phyloP scores from a whole-genome alignment of 1,139 yeast species.

The Candida neerlandica region DNA sequence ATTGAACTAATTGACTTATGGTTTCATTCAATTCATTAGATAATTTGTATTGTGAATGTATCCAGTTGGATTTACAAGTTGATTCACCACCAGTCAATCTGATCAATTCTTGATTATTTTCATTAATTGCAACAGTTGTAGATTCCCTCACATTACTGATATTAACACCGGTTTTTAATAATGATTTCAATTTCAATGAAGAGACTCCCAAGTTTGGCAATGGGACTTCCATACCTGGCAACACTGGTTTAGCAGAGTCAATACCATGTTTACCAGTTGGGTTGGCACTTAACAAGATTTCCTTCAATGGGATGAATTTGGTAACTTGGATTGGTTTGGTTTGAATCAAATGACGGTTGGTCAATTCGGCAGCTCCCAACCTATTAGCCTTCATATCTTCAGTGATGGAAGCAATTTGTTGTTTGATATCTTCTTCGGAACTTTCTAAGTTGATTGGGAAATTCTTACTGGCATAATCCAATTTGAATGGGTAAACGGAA shows the following conservation, averaged over 20 bases:
- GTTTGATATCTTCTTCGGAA: constrained; percentile 35
- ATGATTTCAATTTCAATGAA: constrained; percentile 61
- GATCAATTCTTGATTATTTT: constrained; percentile 51
- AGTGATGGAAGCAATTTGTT: constrained; percentile 44
- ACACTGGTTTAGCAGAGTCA: constrained; percentile 64
- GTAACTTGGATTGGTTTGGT: constrained; percentile 74
- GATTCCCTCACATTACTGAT: constrained; percentile 74
- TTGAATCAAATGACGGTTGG: constrained; percentile 78
- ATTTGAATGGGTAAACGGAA: constrained; percentile 91
- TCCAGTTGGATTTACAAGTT: constrained; percentile 77
- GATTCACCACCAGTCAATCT: constrained; percentile 80
- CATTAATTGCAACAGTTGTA: constrained; percentile 57
- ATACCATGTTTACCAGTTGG: constrained; percentile 66
- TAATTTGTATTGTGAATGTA: constrained; percentile 71
- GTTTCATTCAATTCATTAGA: constrained; percentile 49
- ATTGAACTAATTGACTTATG: constrained; percentile 55
- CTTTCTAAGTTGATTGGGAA: constrained; percentile 54
- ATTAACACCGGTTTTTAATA: constrained; percentile 54
- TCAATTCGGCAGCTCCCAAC: constrained; percentile 80
- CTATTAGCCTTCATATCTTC: constrained; percentile 60
- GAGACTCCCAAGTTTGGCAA: constrained; percentile 72
- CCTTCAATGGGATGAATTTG: constrained; percentile 69
- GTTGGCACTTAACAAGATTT: constrained; percentile 60
- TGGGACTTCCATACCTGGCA: constrained; percentile 75
- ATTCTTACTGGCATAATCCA: constrained; percentile 60